phyloP scores from a whole-genome alignment of 352 stramenopile genomes.

The Pythium sp. region DNA sequence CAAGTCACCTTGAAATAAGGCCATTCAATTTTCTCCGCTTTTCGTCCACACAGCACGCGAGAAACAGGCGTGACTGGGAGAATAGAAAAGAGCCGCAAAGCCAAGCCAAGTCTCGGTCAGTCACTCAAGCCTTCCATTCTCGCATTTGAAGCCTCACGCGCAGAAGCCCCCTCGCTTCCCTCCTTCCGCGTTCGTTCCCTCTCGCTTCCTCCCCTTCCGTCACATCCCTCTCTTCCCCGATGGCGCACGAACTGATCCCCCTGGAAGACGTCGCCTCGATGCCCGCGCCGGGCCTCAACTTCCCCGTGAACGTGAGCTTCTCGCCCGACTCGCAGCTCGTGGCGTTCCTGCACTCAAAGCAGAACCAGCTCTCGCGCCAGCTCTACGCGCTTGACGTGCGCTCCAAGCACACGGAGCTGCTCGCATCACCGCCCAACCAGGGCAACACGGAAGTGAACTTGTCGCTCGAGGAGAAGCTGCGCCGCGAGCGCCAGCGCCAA shows the following conservation, averaged over 20 bases:
- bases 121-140: slow-evolving; percentile 3
- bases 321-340: slow-evolving; percentile 78
- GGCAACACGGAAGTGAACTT: slow-evolving; percentile 86
- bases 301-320: slow-evolving; percentile 82
- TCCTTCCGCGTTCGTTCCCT: not conserved
- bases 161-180: not conserved
- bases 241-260: slow-evolving; percentile 48
- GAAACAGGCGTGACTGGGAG: not conserved
- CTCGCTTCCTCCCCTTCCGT: not conserved
- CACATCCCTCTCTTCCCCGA: not conserved
- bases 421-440: slow-evolving; percentile 64
- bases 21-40: not conserved
- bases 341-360: slow-evolving; percentile 83
- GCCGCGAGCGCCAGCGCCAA: slow-evolving; percentile 86
- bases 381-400: slow-evolving; percentile 81
- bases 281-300: slow-evolving; percentile 78
- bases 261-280: slow-evolving; percentile 88
- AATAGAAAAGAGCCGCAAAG: not conserved
- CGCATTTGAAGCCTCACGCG: slow-evolving; percentile 8
- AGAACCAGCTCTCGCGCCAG: slow-evolving; percentile 78
- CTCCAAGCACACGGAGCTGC: slow-evolving; percentile 47
- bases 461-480: slow-evolving; percentile 89
- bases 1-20: no score
- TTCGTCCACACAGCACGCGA: slow-evolving; percentile 12
- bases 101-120: not conserved